Percentiles rank a stretch among this genome's conserved stretches.
Conservation (phyloP, 148 eudicot genomes). For the Amaranthus hypochondriacus region DNA sequence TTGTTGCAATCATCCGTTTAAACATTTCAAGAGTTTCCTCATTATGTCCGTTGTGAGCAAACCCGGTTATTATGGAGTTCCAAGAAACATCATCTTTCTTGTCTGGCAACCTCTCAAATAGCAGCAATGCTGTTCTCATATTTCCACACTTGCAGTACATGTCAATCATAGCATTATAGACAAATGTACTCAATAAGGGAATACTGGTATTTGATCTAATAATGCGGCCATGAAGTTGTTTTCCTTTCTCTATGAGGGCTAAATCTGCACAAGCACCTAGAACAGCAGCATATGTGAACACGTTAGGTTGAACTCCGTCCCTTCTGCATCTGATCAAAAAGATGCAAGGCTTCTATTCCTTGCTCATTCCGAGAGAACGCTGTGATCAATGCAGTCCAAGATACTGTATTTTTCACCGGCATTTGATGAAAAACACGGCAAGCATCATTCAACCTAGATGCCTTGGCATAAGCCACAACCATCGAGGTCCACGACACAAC, state of each 20-base stretch:
- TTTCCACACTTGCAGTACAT: constrained; percentile 80
- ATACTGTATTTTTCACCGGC: constrained; percentile 49
- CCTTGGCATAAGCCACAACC: constrained; percentile 51
- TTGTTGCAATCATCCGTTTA: constrained; percentile 39
- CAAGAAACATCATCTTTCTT: constrained; percentile 54
- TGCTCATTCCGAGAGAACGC: constrained; percentile 52
- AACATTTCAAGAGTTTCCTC: constrained; percentile 45
- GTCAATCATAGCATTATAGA: constrained; percentile 58
- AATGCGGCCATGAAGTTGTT: constrained; percentile 53
- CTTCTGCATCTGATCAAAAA: constrained; percentile 48
- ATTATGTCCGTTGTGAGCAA: constrained; percentile 61
- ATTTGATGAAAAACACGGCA: constrained; percentile 41
- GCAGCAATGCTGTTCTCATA: constrained; percentile 41
- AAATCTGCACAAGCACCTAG: constrained; percentile 72
- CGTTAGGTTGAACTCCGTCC: constrained; percentile 41
- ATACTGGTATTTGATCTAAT: constrained; percentile 27
- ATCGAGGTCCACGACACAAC: constrained; percentile 73
- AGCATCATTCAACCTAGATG: constrained; percentile 50
- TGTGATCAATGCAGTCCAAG: constrained; percentile 71
- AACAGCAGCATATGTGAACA: constrained; percentile 56
- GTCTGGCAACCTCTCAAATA: constrained; percentile 41
- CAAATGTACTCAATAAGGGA: constrained; percentile 32
- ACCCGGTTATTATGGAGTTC: constrained; percentile 68
- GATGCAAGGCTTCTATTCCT: constrained; percentile 43
- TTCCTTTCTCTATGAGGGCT: constrained; percentile 51